phyloP scores from a whole-genome alignment of 2,329 filamentous ascomycete genomes.

The Uncinocarpus reesii region DNA sequence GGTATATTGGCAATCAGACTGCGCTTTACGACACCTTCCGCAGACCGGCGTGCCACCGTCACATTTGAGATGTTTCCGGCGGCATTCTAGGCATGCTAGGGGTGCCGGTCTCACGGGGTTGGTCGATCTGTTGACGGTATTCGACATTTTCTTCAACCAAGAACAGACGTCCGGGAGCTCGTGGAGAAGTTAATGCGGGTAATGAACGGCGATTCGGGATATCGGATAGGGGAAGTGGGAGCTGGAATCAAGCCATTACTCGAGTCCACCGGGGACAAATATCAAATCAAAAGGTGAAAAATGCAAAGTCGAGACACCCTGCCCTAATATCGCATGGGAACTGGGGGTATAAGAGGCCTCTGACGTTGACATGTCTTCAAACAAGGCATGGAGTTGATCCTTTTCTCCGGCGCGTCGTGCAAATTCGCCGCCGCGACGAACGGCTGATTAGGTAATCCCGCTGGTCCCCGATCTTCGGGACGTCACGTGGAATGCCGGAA shows the following conservation, averaged over 20 bases:
- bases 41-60: constrained; percentile 58
- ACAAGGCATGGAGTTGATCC: background rate
- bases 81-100: constrained; percentile 41
- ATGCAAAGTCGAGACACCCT: background rate
- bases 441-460: background rate
- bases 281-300: background rate
- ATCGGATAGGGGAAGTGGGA: background rate
- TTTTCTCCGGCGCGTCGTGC: background rate
- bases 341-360: background rate
- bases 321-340: background rate
- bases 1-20: constrained; percentile 58
- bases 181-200: background rate
- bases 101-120: constrained; percentile 27
- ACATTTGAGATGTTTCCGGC: constrained; percentile 62
- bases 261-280: too few relatives aligned
- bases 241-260: too few relatives aligned
- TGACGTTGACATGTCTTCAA: background rate
- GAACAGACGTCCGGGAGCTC: background rate
- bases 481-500: background rate
- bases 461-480: background rate
- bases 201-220: constrained; percentile 2
- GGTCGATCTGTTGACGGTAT: background rate
- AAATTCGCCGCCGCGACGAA: background rate
- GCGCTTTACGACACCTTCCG: constrained; percentile 51
- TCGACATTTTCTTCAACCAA: background rate